Percentiles rank a stretch among this genome's conserved stretches.
These are phyloP conservation scores for Penicillium paradoxum DNA, from an alignment of 495 filamentous ascomycete species.

Conservation along the genomic window DNA sequence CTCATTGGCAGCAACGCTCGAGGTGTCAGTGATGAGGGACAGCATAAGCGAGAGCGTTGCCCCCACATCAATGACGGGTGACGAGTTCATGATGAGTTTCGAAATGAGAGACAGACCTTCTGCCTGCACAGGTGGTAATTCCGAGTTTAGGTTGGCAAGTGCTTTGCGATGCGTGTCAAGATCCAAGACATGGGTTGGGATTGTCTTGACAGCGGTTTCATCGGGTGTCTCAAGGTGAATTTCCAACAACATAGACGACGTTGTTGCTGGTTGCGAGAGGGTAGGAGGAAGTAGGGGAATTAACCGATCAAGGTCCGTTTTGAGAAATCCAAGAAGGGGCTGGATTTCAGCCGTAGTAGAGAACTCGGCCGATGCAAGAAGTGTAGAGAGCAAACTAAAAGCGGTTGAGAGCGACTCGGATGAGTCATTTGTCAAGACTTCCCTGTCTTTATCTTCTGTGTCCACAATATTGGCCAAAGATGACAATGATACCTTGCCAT, in stretches of 20 bases:
- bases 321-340: conserved; percentile 45
- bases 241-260: conserved; percentile 51
- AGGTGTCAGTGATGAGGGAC: conserved; percentile 56
- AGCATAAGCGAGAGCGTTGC: conserved; percentile 62
- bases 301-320: conserved; percentile 44
- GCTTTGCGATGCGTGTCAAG: conserved; percentile 67
- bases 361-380: conserved; percentile 60
- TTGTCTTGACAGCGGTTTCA: conserved; percentile 35
- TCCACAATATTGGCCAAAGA: conserved; percentile 36
- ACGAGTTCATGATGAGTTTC: conserved; percentile 55
- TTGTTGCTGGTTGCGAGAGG: conserved; percentile 42
- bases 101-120: conserved; percentile 72
- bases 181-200: conserved; percentile 51
- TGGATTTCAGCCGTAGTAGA: conserved; percentile 43
- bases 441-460: conserved; percentile 10
- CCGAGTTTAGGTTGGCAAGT: conserved; percentile 68
- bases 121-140: conserved; percentile 68
- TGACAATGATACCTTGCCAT: conserved; percentile 31
- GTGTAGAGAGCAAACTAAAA: conserved; percentile 62
- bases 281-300: conserved; percentile 31
- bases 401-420: conserved; percentile 50
- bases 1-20: conserved; percentile 44
- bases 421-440: conserved; percentile 40
- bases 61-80: conserved; percentile 65
- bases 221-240: conserved; percentile 55